A percentile compares a stretch with the other conserved stretches of the same genome.
Conservation (phyloP, 129 eudicot species). For the Oenanthe sinensis region DNA sequence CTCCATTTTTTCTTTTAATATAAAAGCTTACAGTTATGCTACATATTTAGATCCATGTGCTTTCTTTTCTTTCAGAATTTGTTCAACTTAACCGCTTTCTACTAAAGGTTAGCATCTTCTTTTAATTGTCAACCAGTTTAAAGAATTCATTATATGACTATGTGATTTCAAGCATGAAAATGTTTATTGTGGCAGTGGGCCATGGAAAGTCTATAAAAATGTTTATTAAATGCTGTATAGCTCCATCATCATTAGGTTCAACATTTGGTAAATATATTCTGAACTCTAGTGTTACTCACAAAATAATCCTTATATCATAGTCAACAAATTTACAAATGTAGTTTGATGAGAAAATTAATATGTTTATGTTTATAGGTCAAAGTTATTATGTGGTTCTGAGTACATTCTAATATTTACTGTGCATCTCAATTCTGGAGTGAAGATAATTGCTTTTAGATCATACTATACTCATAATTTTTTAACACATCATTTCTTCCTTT, state of each 20-base stretch:
- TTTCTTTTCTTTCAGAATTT: constrained; percentile 51
- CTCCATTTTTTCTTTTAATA: background rate
- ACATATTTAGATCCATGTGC: constrained; percentile 11
- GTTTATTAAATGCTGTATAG: too few species aligned
- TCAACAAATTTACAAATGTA: background rate
- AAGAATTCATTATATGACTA: background rate
- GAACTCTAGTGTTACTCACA: background rate
- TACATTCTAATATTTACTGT: background rate
- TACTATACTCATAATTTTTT: background rate
- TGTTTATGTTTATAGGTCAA: background rate
- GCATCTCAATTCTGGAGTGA: background rate
- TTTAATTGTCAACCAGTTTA: background rate
- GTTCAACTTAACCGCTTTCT: constrained; percentile 87
- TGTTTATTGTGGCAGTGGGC: too few species aligned
- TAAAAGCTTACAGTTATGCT: background rate
- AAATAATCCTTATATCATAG: background rate
- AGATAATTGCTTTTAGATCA: background rate
- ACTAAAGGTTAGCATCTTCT: constrained; percentile 57
- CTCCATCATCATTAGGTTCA: background rate
- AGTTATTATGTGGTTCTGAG: background rate
- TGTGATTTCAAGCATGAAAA: background rate
- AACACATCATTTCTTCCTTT: background rate
- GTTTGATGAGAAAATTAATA: background rate
- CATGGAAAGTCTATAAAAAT: too few species aligned
- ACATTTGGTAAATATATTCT: background rate